Evolutionary conservation across 1,139 yeast species (phyloP).

Genomic region (Scheffersomyces cryptocercus): DNA sequence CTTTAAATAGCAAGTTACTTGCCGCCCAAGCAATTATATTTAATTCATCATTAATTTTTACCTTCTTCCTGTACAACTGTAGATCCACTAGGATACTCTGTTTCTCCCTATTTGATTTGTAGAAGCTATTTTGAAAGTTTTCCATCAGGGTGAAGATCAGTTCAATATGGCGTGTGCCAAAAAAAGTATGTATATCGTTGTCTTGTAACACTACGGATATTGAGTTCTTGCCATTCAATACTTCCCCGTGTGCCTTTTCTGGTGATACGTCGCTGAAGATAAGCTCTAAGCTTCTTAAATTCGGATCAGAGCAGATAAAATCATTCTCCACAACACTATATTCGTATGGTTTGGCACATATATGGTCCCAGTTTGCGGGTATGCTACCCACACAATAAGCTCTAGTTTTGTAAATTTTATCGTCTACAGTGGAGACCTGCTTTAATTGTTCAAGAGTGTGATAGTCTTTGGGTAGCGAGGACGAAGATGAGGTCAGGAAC

Average conservation of each 20-base stretch:
- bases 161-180: slow-evolving; percentile 20
- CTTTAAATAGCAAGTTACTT: neutral
- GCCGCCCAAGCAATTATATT: neutral
- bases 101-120: no score
- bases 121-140: no score
- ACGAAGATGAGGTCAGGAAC: no score
- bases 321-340: slow-evolving; percentile 3
- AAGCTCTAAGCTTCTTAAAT: slow-evolving; percentile 21
- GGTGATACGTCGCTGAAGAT: slow-evolving; percentile 16
- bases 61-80: slow-evolving; percentile 14
- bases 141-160: slow-evolving; percentile 15
- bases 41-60: neutral
- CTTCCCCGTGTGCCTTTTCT: slow-evolving; percentile 1
- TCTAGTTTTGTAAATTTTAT: slow-evolving; percentile 15
- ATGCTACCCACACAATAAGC: slow-evolving; percentile 21
- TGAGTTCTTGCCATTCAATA: slow-evolving; percentile 15
- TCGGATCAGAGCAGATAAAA: slow-evolving; percentile 23
- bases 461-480: no score
- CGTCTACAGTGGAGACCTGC: slow-evolving; percentile 7
- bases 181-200: slow-evolving; percentile 16
- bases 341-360: slow-evolving; percentile 27
- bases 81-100: slow-evolving; percentile 2
- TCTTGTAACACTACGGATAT: slow-evolving; percentile 17
- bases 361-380: slow-evolving; percentile 25
- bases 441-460: no score